Conservation (phyloP, 768 basidiomycete species). For the Baorangia bicolor region DNA sequence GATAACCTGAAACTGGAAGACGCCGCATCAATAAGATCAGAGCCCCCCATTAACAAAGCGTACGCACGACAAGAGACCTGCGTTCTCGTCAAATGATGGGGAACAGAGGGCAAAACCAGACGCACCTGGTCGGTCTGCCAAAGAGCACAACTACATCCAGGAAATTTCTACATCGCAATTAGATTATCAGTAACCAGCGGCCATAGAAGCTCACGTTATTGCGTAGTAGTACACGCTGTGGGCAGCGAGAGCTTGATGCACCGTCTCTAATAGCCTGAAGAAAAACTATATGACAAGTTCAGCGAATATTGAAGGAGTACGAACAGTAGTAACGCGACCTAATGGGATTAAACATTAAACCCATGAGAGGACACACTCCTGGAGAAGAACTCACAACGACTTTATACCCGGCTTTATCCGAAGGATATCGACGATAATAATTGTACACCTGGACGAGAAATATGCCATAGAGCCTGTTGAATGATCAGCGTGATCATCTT, state of each 20-base stretch:
- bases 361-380: not conserved
- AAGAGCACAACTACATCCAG: slow-evolving; percentile 36
- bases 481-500: slow-evolving; percentile 25
- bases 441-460: slow-evolving; percentile 51
- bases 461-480: slow-evolving; percentile 47
- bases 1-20: slow-evolving; percentile 43
- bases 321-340: slow-evolving; percentile 38
- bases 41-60: slow-evolving; percentile 1
- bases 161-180: slow-evolving; percentile 37
- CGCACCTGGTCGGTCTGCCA: slow-evolving; percentile 48
- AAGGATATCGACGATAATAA: slow-evolving; percentile 55
- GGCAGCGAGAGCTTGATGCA: slow-evolving; percentile 51
- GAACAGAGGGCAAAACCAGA: not conserved
- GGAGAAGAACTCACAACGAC: slow-evolving; percentile 42
- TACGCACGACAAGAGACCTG: slow-evolving; percentile 51
- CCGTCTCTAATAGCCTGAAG: slow-evolving; percentile 44
- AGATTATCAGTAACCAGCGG: not conserved
- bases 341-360: not conserved
- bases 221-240: slow-evolving; percentile 55
- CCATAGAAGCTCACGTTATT: slow-evolving; percentile 42
- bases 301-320: not conserved
- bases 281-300: not conserved
- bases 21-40: not conserved
- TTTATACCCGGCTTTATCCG: slow-evolving; percentile 53
- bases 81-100: slow-evolving; percentile 18